Conservation (phyloP, 2,329 filamentous ascomycete species). For the Pseudogymnoascus sp. region DNA sequence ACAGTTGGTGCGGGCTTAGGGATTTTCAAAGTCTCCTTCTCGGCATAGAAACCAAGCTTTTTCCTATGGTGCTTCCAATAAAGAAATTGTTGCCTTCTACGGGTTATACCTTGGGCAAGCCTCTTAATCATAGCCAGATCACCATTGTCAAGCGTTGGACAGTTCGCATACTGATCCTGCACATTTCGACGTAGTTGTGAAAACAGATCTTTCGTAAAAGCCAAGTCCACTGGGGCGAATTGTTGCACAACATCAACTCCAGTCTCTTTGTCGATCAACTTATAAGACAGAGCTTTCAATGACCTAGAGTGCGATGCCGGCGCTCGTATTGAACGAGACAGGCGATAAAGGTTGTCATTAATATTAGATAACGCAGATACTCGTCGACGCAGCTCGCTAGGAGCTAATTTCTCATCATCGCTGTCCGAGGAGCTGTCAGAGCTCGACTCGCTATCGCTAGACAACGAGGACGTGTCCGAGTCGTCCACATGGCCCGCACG, state of each 20-base stretch:
- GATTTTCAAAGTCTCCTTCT: not conserved
- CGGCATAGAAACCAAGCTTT: not conserved
- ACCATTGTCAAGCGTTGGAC: not conserved
- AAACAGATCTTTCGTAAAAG: not conserved
- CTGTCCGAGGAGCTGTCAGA: not conserved
- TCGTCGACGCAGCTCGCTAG: constrained; percentile 1
- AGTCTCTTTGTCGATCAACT: not conserved
- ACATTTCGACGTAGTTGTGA: not conserved
- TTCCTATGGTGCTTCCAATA: not conserved
- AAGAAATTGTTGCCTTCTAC: not conserved
- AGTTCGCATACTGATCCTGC: constrained; percentile 1
- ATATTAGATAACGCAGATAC: not conserved
- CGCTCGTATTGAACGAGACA: constrained; percentile 7
- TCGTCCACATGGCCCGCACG: not conserved
- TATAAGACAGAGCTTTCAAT: constrained; percentile 1
- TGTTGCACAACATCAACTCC: constrained; percentile 4
- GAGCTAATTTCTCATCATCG: not conserved
- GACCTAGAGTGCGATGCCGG: not conserved
- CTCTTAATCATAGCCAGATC: not conserved
- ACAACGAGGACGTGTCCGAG: not conserved
- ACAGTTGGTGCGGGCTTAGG: not conserved
- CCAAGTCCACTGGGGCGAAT: not conserved
- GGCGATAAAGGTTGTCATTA: constrained; percentile 4
- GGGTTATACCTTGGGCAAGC: not conserved
- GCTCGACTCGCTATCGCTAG: constrained; percentile 4